Evolutionary conservation across 352 stramenopile species (phyloP).

Genomic region (Pythium aphanidermatum): DNA sequence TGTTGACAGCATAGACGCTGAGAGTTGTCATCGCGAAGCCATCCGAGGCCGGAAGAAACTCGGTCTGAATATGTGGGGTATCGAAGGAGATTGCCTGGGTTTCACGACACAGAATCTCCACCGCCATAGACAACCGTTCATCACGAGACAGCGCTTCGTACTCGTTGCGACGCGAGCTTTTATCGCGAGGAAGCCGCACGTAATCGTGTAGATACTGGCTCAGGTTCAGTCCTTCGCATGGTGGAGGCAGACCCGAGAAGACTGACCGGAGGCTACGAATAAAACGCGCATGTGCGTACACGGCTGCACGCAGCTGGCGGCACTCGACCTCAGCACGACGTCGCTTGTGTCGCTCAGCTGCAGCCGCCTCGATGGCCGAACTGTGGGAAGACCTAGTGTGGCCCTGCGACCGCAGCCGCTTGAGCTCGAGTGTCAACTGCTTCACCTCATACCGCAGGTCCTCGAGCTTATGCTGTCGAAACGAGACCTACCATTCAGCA

Average conservation of each 20-base stretch:
- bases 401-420: background rate
- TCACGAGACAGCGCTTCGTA: conserved; percentile 4
- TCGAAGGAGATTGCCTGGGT: background rate
- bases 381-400: background rate
- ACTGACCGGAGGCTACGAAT: conserved; percentile 2
- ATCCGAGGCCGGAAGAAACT: background rate
- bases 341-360: background rate
- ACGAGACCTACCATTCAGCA: too few relatives aligned
- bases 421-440: background rate
- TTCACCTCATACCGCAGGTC: background rate
- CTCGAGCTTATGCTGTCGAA: too few relatives aligned
- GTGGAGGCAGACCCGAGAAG: background rate
- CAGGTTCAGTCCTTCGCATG: conserved; percentile 4
- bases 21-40: conserved; percentile 23
- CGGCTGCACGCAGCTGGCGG: background rate
- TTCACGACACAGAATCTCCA: background rate
- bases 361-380: background rate
- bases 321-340: conserved; percentile 8
- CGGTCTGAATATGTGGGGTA: background rate
- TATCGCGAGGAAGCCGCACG: conserved; percentile 6
- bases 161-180: background rate
- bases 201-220: conserved; percentile 13
- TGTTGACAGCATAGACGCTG: conserved; percentile 32
- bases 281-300: conserved; percentile 5
- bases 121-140: background rate